Conservation (phyloP, 306 rosid species). For the Trifolium pratense region DNA sequence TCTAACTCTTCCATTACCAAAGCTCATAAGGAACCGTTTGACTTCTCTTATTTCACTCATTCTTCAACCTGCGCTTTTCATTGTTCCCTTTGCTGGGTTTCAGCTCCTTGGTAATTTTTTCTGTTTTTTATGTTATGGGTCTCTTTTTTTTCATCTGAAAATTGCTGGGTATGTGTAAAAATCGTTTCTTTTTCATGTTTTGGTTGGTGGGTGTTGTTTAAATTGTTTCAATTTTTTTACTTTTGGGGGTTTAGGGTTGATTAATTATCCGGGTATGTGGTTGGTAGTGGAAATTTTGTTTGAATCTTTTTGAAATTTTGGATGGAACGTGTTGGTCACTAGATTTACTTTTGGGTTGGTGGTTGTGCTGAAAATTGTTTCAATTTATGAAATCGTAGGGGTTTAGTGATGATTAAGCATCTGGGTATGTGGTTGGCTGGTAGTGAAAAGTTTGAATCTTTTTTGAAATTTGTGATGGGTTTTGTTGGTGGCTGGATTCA, state of each 20-base stretch:
- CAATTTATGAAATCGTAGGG: conserved; percentile 3
- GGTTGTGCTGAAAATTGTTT: conserved; percentile 25
- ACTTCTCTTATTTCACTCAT: conserved; percentile 78
- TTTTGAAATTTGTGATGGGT: background rate
- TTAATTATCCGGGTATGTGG: conserved; percentile 15
- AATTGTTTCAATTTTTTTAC: conserved; percentile 15
- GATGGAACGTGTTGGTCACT: background rate
- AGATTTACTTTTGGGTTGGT: conserved; percentile 4
- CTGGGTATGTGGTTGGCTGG: background rate
- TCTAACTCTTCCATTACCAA: conserved; percentile 81
- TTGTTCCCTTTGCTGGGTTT: conserved; percentile 88
- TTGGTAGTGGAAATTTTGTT: conserved; percentile 14
- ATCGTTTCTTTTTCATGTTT: background rate
- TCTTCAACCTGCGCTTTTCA: conserved; percentile 84
- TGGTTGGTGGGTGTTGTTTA: background rate
- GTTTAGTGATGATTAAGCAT: background rate
- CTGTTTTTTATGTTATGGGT: conserved; percentile 4
- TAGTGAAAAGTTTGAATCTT: conserved; percentile 9
- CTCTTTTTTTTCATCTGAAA: background rate
- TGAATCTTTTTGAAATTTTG: background rate
- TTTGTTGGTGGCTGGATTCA: background rate
- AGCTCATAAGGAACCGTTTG: conserved; percentile 64
- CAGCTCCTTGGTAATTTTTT: conserved; percentile 73
- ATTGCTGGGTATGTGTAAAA: conserved; percentile 17
- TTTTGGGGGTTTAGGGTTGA: conserved; percentile 36